Conservation (phyloP, 768 basidiomycete species). For the Mycena latifolia region DNA sequence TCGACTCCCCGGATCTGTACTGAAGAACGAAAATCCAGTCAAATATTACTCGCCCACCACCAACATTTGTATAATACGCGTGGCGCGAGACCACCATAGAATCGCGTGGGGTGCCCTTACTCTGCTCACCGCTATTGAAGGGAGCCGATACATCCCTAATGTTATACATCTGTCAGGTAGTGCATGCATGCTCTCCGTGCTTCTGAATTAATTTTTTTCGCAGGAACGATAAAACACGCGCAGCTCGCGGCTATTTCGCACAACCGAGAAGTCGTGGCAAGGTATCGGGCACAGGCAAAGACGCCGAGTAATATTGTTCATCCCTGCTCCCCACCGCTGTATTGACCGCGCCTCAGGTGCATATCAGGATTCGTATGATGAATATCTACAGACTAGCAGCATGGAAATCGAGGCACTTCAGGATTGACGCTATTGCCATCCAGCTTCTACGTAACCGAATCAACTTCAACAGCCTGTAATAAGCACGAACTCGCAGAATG, state of each 20-base stretch:
- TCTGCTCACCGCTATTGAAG: slow-evolving; percentile 73
- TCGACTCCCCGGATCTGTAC: not conserved
- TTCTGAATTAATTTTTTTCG: not conserved
- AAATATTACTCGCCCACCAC: slow-evolving; percentile 92
- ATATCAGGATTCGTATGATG: slow-evolving; percentile 71
- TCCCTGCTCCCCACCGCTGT: not conserved
- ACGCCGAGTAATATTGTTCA: slow-evolving; percentile 57
- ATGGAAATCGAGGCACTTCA: slow-evolving; percentile 75
- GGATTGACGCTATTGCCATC: too few species aligned
- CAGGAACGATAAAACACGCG: slow-evolving; percentile 90
- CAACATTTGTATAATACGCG: slow-evolving; percentile 87
- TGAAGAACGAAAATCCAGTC: slow-evolving; percentile 20
- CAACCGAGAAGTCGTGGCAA: slow-evolving; percentile 77
- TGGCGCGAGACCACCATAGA: slow-evolving; percentile 78
- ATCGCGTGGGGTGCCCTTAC: slow-evolving; percentile 87
- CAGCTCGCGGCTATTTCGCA: slow-evolving; percentile 83
- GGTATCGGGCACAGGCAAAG: slow-evolving; percentile 68
- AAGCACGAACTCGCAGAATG: too few species aligned
- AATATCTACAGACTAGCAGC: slow-evolving; percentile 67
- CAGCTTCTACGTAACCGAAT: too few species aligned
- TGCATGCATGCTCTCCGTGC: not conserved
- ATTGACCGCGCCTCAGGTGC: slow-evolving; percentile 50
- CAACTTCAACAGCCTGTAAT: too few species aligned
- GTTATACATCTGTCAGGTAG: slow-evolving; percentile 86
- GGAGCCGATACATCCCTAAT: slow-evolving; percentile 68